phyloP scores from a whole-genome alignment of 2,329 filamentous ascomycete species.

The Bipolaris sorokiniana region DNA sequence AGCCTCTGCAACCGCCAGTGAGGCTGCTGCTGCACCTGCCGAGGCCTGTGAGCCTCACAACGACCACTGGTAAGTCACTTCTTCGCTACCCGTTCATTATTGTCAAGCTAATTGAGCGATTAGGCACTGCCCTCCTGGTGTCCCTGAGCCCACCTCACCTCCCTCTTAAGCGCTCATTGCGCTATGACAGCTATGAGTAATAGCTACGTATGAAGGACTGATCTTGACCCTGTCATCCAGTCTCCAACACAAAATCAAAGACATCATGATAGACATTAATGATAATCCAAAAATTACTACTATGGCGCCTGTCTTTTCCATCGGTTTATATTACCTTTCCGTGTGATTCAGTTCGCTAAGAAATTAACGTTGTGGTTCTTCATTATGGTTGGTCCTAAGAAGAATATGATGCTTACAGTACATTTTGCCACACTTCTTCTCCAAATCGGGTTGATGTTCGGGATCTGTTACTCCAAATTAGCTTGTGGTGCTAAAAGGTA shows the following conservation, averaged over 20 bases:
- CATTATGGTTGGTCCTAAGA: background rate
- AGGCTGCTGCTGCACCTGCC: slow-evolving; percentile 8
- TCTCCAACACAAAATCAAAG: background rate
- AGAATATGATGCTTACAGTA: too few species aligned
- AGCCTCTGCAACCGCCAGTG: slow-evolving; percentile 7
- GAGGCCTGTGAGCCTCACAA: slow-evolving; percentile 30
- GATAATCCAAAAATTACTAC: slow-evolving; percentile 7
- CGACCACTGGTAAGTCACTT: slow-evolving; percentile 28
- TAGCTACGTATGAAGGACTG: slow-evolving; percentile 1
- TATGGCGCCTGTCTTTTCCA: background rate
- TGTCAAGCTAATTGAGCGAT: background rate
- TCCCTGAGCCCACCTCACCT: slow-evolving; percentile 30
- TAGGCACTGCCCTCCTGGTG: slow-evolving; percentile 35
- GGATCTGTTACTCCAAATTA: too few species aligned
- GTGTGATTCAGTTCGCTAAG: background rate
- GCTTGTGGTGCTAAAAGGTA: too few species aligned
- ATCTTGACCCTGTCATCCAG: background rate
- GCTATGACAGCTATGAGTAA: background rate
- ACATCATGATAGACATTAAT: slow-evolving; percentile 19
- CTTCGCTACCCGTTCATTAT: background rate
- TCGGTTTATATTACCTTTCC: background rate
- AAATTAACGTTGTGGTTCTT: background rate
- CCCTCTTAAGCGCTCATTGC: slow-evolving; percentile 17
- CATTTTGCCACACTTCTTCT: too few species aligned
- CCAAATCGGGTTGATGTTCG: too few species aligned